Evolutionary conservation across 2,329 filamentous ascomycete genomes (phyloP).

Genomic region (Aspergillus sergii): DNA sequence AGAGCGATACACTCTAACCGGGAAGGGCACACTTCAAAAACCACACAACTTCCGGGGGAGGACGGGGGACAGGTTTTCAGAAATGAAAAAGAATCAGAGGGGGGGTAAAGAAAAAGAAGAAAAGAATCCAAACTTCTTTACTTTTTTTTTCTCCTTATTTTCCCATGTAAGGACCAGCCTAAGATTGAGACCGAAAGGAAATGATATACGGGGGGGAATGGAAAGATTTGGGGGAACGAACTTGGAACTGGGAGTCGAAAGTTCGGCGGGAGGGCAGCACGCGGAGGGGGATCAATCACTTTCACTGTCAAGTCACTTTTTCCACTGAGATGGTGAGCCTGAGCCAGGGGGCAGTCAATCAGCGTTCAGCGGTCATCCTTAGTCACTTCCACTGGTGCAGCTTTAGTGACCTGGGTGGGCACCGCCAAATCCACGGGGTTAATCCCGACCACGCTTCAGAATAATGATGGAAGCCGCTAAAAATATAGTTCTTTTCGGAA

Average conservation of each 20-base stretch:
- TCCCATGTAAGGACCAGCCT: slow-evolving; percentile 27
- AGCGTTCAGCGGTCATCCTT: slow-evolving; percentile 1
- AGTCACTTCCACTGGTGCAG: background rate
- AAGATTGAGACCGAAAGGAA: slow-evolving; percentile 11
- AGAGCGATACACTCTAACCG: slow-evolving; percentile 26
- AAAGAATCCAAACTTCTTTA: background rate
- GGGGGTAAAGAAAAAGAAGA: background rate
- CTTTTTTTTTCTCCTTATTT: slow-evolving; percentile 7
- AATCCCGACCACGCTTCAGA: background rate
- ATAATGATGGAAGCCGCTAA: background rate
- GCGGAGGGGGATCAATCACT: slow-evolving; percentile 5
- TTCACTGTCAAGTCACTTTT: background rate
- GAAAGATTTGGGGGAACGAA: background rate
- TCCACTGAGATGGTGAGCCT: slow-evolving; percentile 4
- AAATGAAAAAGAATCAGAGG: background rate
- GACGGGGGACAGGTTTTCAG: background rate
- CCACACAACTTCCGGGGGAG: slow-evolving; percentile 19
- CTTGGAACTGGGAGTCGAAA: background rate
- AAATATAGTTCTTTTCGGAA: background rate
- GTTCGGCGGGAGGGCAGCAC: slow-evolving; percentile 5
- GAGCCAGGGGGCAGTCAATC: slow-evolving; percentile 11
- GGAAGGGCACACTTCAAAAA: slow-evolving; percentile 25
- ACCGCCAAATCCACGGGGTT: background rate
- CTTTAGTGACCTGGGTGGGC: background rate
- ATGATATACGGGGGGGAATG: slow-evolving; percentile 7